Evolutionary conservation across 2,329 filamentous ascomycete genomes (phyloP), one percentile per base, ranked within the genome.

Genomic region (Pseudocercospora fijiensis): DNA sequence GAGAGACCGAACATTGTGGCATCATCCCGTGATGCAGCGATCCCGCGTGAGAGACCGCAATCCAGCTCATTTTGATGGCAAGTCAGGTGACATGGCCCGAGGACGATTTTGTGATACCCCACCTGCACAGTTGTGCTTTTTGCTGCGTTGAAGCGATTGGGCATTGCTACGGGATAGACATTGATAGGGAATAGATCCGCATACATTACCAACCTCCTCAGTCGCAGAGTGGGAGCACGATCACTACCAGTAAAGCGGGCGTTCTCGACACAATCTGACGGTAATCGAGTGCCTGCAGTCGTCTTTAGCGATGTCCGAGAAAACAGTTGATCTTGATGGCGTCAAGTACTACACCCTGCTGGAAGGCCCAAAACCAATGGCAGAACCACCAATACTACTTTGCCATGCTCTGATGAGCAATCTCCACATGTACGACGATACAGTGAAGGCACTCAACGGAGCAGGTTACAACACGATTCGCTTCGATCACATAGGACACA

Each of bases 321-420:
- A 60, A 28, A 69, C 52, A 27, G 59, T 70, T 51, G 47, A 64
- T 18, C 60, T 73, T 33, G 68, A 72, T 20, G 67, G 68, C 49
- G 66, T 74, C 28, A 60, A 66, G 52, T 74, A 73, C 68, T 67
- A 67, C 67, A 70, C 67, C 41, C 49, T 71, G 9, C 64, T 71
- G 63, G 63, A 68, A 47, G 47, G 58, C 11, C 71, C 72, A 11
- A 11, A 20, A 28, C 58, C 58, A 11, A 22, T 27, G 9, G 22
- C 45, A 13, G 60, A 58, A 16, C 66, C 65, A 7, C 45, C 61
- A 11, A 33, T 72, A n/a, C 65, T 71, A 27, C 69, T 74, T 24
- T 64, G 66, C 60, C 72, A 74, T 47, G 72, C 72, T 27, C 65
- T 74, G 16, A 74, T 74, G 72, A 67, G 68, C 57, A 71, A 69